Conservation (phyloP, 2,329 filamentous ascomycete species). For the Microdochium paspali region DNA sequence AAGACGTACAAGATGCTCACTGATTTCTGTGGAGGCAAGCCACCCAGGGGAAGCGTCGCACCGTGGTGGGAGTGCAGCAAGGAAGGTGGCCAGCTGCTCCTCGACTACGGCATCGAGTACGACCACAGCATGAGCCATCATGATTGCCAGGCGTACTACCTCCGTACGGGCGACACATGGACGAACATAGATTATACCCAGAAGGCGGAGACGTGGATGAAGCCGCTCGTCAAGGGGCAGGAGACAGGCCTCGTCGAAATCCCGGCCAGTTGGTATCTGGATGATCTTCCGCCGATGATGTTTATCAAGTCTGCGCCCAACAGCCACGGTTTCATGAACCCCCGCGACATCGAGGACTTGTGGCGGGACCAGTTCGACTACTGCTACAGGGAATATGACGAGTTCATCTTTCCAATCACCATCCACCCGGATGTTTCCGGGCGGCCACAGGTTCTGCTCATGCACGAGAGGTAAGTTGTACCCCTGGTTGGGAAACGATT, state of each 20-base stretch:
- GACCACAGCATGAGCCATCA: constrained; percentile 60
- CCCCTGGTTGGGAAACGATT: too few species aligned
- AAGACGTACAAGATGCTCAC: constrained; percentile 65
- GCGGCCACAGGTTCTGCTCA: constrained; percentile 60
- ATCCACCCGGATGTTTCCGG: constrained; percentile 68
- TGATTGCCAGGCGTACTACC: constrained; percentile 55
- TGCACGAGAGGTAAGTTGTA: constrained; percentile 54
- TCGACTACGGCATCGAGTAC: constrained; percentile 60
- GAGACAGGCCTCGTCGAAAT: constrained; percentile 58
- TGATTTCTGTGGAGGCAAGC: constrained; percentile 57
- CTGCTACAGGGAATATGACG: constrained; percentile 68
- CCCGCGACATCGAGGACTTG: constrained; percentile 47
- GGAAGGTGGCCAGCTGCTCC: constrained; percentile 55
- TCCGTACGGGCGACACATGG: constrained; percentile 56
- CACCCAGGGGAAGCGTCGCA: constrained; percentile 61
- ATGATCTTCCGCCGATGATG: constrained; percentile 61
- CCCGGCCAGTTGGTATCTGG: constrained; percentile 56
- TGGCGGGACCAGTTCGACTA: constrained; percentile 63
- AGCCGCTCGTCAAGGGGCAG: constrained; percentile 48
- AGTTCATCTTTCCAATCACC: constrained; percentile 70
- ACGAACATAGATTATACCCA: constrained; percentile 59
- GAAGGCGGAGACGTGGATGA: constrained; percentile 56
- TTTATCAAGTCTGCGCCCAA: constrained; percentile 60
- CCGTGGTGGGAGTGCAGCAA: constrained; percentile 67
- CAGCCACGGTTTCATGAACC: constrained; percentile 51